Percentiles rank a stretch among this genome's conserved stretches.
phyloP scores from a whole-genome alignment of 2,329 filamentous ascomycete genomes.

The Ascochyta pisi region DNA sequence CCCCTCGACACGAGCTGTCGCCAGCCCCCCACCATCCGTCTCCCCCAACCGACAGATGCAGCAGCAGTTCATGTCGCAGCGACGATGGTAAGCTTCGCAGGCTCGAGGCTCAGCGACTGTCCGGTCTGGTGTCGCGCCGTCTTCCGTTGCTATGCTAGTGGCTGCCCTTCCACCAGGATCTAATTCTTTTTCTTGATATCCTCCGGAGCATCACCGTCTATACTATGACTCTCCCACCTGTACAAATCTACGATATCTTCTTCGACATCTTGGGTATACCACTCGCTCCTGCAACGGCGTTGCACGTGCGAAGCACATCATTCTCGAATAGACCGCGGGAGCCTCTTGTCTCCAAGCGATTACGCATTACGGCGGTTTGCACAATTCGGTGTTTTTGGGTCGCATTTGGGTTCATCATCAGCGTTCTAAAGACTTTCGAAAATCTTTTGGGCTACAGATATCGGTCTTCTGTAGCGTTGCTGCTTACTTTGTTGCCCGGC shows the following conservation, averaged over 20 bases:
- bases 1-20: conserved; percentile 88
- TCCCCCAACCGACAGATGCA: conserved; percentile 69
- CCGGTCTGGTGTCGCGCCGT: conserved; percentile 45
- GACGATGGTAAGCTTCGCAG: conserved; percentile 56
- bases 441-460: conserved; percentile 45
- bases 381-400: conserved; percentile 48
- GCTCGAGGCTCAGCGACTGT: conserved; percentile 43
- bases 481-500: conserved; percentile 42
- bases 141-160: conserved; percentile 50
- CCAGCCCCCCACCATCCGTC: conserved; percentile 81
- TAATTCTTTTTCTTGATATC: conserved; percentile 49
- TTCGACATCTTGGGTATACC: conserved; percentile 52
- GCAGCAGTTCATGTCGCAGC: conserved; percentile 56
- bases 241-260: conserved; percentile 53
- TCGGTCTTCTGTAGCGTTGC: conserved; percentile 45
- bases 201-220: conserved; percentile 50
- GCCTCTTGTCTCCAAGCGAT: conserved; percentile 48
- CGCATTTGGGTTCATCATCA: conserved; percentile 45
- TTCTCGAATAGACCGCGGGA: conserved; percentile 49
- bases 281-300: conserved; percentile 51
- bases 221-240: conserved; percentile 49
- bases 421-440: conserved; percentile 45
- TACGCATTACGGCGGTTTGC: conserved; percentile 51
- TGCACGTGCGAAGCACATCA: conserved; percentile 46
- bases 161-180: conserved; percentile 43